Base-by-base conservation (phyloP, 345 rosid species). In the Sisymbrium irio region DNA sequence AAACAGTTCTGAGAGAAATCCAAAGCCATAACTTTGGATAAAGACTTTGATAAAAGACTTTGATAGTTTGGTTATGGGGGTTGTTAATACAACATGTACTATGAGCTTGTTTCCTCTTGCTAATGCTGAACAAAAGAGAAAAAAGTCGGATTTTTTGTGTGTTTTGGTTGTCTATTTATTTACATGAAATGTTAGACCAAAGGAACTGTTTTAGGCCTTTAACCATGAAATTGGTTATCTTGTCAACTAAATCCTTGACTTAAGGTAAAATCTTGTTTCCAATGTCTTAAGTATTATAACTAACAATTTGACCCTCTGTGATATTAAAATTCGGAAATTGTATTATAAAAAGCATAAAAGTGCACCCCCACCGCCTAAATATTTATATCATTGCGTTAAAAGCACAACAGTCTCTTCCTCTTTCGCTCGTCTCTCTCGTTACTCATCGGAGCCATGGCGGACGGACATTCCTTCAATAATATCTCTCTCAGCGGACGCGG, bases 401-500 rank as follows among this genome's bases (percentile, higher is more conserved):
- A 4, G 18, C 7, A 11, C 42, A n/a, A 33, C 35, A 3, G n/a
- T 54, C 17, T 13, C 54, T 12, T 0, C 27, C 9, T 11, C 63
- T 11, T 12, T 19, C 55, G 1, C 53, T 67, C 30, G 55, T 71
- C 28, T 30, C 47, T 39, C 62, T 9, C 30, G 35, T 12, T 57
- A 50, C 67, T 22, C 73, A 19, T 41, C 59, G 68, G 68, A 35
- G 65, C 80, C 19, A 92, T 89, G 96, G 67, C 92, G 14, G 97
- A 89, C 81, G 92, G 87, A 37, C 96, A 85, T 53, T 82, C 79
- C 77, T 89, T 88, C 77, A 89, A 89, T 78, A 92, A 81, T 37
- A 89, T 92, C 79, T 88, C 92, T 25, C 90, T 92, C 68, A 88
- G 92, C 1, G 94, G 97, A 30, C 94, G 92, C 9, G 97, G 96